Base-by-base conservation (phyloP, 2,329 filamentous ascomycete genomes). In the Fusarium torulosum region DNA sequence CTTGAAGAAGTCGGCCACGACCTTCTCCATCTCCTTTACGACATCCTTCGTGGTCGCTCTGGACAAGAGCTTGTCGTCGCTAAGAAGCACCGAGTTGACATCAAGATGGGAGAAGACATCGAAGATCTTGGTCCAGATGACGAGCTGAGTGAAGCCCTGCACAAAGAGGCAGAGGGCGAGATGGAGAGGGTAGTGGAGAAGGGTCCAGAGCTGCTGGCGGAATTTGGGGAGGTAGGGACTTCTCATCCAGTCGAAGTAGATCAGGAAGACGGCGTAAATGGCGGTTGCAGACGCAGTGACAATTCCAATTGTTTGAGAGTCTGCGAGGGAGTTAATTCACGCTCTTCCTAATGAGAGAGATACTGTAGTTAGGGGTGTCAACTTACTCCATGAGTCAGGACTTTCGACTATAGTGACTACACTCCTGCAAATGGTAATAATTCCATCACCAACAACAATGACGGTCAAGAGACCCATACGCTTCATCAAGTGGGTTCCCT, bases 371-470 rank as follows among this genome's bases (percentile, higher is more conserved):
- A 9, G 14, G 17, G 35, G 17, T 10, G 35, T 19, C 9, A 11
- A 37, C 73, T 59, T 76, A 81, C 75, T 79, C 82, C 75, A 83
- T 5, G 75, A 70, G 49, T 79, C 76, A 1, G 79, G 78, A 27
- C 76, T 77, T 58, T 83, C 77, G 1, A 83, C 81, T 10, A 84
- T 78, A 1, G 81, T 84, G 40, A 84, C 85, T 19, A 90, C 85
- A 35, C 80, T 80, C 56, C 79, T 77, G 2, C 78, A 77, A 9
- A 90, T 79, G n/a, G 86, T 84, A 38, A 90, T 88, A 17, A 89
- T 85, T 50, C 88, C 88, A 71, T 91, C 88, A 15, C 89, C 88
- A 59, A 91, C 84, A 56, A 91, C 87, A 62, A 91, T 89, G 46
- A 90, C 80, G 0, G 88, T 91, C 55, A 91, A 79, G 4, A 90